Base-by-base conservation (phyloP, 2,329 filamentous ascomycete genomes). In the Xylariomycetidae sp. region DNA sequence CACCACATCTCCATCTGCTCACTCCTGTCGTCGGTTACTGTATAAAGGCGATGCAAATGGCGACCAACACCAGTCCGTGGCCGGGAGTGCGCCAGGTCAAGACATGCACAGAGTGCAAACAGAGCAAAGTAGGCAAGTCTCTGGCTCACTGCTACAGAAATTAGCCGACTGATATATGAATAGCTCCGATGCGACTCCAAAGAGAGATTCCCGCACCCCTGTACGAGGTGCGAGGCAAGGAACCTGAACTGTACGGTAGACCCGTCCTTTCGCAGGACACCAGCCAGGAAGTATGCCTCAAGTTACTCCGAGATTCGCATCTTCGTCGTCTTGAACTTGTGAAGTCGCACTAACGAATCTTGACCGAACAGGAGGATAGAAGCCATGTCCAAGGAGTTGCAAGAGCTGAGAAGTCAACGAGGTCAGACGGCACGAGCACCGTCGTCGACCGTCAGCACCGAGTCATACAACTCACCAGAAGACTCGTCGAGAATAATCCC, bases 171-270 rank as follows among this genome's bases (percentile, higher is more conserved):
- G n/a, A n/a, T n/a, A n/a, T n/a, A n/a, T n/a, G n/a, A n/a, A 27
- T 37, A 57, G 54, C 42, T 57, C 27, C 50, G 51, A 30, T 57
- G 54, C 39, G 53, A 57, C 38, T 56, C 53, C n/a, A 51, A 46
- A 34, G 51, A 49, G 26, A 49, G 46, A 16, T 57, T 54, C 31
- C 54, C 54, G 12, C 50, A 53, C 26, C 51, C 54, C 8, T 57
- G 54, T 31, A 50, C 43, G 14, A 45, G 54, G 45, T 57, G 54
- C 20, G 42, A 52, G 26, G 33, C 48, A 7, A 49, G 51, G 40
- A 41, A 48, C 9, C 42, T 54, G 5, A 44, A 46, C 30, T 57
- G 54, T 31, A 48, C 46, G 11, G 49, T 57, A 25, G 54, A 57
- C 35, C 50, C 53, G n/a, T 46, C 50, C 11, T 57, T 57, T 41